Conservation (phyloP, 352 stramenopile species). For the Peronospora belbahrii region DNA sequence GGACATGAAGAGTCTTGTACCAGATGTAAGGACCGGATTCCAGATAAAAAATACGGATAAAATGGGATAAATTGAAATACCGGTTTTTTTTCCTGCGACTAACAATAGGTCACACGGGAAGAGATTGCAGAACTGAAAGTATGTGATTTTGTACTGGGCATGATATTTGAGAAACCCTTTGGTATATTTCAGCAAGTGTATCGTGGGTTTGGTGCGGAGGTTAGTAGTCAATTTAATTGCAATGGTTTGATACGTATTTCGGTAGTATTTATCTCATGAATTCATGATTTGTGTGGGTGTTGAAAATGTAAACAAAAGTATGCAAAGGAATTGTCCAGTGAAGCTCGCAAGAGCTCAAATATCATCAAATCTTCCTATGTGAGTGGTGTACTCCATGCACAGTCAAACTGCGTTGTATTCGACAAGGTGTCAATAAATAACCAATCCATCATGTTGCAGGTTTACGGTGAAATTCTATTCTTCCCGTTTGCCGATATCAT, state of each 20-base stretch:
- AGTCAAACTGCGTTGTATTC: not conserved
- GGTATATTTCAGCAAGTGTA: slow-evolving; percentile 53
- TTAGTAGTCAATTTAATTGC: slow-evolving; percentile 9
- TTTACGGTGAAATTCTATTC: slow-evolving; percentile 82
- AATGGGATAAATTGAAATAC: not conserved
- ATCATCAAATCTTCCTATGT: slow-evolving; percentile 77
- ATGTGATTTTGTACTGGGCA: slow-evolving; percentile 68
- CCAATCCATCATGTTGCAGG: slow-evolving; percentile 27
- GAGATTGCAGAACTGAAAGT: slow-evolving; percentile 73
- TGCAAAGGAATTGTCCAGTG: slow-evolving; percentile 70
- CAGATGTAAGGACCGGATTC: slow-evolving; percentile 30
- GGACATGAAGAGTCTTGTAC: slow-evolving; percentile 60
- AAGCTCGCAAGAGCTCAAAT: slow-evolving; percentile 72
- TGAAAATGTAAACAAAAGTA: too few relatives aligned
- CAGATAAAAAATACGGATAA: not conserved
- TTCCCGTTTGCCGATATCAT: slow-evolving; percentile 78
- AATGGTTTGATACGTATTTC: not conserved
- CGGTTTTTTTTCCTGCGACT: not conserved
- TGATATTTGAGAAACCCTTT: slow-evolving; percentile 76
- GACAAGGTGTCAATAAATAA: not conserved
- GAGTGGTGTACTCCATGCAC: slow-evolving; percentile 2
- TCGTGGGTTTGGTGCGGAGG: slow-evolving; percentile 54
- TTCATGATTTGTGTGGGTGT: slow-evolving; percentile 4
- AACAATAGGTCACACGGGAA: slow-evolving; percentile 40
- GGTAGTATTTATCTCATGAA: too few relatives aligned